Base-by-base conservation (phyloP, 2,329 filamentous ascomycete genomes). In the Colletotrichum filicis region DNA sequence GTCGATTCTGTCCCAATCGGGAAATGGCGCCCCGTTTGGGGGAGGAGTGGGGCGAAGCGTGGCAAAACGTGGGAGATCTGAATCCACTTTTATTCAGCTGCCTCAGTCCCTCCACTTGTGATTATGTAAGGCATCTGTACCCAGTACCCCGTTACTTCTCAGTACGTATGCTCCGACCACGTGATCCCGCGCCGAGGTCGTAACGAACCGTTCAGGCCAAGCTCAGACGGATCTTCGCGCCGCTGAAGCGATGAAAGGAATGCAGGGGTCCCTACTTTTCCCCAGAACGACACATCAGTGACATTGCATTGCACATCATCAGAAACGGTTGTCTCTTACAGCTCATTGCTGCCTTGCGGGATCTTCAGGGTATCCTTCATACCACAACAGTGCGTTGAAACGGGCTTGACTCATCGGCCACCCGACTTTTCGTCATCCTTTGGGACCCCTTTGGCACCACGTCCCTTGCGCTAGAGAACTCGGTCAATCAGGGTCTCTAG, bases 401-500 rank as follows among this genome's bases (percentile, higher is more conserved):
- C 32, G 32, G 46, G 19, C 16, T 60, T 66, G 66, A 70, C 42
- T 73, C 71, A 73, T 65, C 49, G 28, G 60, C 49, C 42, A 22
- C 49, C 68, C 58, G 28, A 28, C 66, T 58, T 26, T 46, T 64
- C 60, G 26, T 26, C 70, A 37, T 61, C 70, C 55, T 52, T 60
- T 32, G 26, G n/a, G 4, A 12, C 16, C 56, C 70, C 55, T 52
- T 60, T 32, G 26, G n/a, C 5, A 12, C 16, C 56, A 26, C 42
- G 11, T 16, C 42, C 32, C 58, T 37, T 35, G 52, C 56, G 61
- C 67, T 53, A 35, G 42, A 53, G 37, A 16, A 16, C 24, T 7
- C 6, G 35, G 63, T 16, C 42, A n/a, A 68, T 68, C 69, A 72
- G 69, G 42, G 66, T 64, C 66, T 46, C 37, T 35, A 22, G n/a